Percentiles rank a stretch among this genome's conserved stretches.
Evolutionary conservation across 179 eudicot genomes (phyloP).

Genomic region (Camellia oleifera): DNA sequence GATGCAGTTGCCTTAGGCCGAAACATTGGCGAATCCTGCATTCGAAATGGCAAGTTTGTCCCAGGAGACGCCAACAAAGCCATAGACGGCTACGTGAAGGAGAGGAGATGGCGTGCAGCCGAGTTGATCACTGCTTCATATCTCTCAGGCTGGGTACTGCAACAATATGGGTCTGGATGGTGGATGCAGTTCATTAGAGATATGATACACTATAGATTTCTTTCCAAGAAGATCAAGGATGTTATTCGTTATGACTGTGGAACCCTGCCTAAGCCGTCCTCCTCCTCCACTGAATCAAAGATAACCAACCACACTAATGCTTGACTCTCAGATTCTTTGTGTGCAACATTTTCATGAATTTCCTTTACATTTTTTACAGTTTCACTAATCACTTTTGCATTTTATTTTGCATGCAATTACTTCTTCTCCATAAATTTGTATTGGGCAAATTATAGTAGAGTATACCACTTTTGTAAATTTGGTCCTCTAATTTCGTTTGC

Average conservation of each 20-base stretch:
- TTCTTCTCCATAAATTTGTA: too few species aligned
- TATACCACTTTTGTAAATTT: too few species aligned
- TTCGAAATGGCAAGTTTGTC: not conserved
- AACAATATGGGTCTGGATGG: constrained; percentile 13
- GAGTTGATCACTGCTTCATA: constrained; percentile 8
- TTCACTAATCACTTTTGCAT: too few species aligned
- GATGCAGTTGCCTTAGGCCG: constrained; percentile 25
- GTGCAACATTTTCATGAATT: too few species aligned
- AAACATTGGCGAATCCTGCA: not conserved
- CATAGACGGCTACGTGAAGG: not conserved
- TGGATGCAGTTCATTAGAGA: not conserved
- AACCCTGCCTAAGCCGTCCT: not conserved
- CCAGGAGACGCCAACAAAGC: constrained; percentile 1
- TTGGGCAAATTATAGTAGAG: too few species aligned
- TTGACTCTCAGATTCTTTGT: too few species aligned
- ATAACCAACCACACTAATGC: not conserved
- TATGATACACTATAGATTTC: not conserved
- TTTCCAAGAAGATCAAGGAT: not conserved
- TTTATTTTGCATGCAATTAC: too few species aligned
- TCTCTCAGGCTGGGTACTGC: constrained; percentile 13
- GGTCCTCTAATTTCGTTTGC: too few species aligned
- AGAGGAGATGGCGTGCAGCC: constrained; percentile 12
- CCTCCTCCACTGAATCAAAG: not conserved
- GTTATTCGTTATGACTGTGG: constrained; percentile 10
- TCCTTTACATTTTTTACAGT: too few species aligned